These are phyloP conservation scores for Fraxinus velutina DNA, from an alignment of 305 asterid species.

Conservation along the genomic window DNA sequence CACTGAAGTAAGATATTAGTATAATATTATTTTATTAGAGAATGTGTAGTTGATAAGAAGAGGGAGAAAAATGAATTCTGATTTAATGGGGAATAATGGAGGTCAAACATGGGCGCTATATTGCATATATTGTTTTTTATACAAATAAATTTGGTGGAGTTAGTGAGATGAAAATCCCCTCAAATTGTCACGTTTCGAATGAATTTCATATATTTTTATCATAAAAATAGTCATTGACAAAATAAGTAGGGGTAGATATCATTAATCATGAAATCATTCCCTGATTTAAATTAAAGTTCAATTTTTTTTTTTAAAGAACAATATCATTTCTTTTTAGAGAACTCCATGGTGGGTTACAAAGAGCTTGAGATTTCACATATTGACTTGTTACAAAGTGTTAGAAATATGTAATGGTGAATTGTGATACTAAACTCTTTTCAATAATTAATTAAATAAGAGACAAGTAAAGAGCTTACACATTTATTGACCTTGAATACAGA, in stretches of 20 bases:
- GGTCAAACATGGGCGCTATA: too few species aligned
- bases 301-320: too few species aligned
- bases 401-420: not conserved
- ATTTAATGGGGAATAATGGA: too few species aligned
- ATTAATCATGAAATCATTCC: not conserved
- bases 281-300: not conserved
- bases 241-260: not conserved
- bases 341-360: not conserved
- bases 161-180: not conserved
- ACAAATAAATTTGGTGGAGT: not conserved
- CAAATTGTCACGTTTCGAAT: not conserved
- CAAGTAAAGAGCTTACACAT: not conserved
- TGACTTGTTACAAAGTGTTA: not conserved
- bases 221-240: not conserved
- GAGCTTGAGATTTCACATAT: not conserved
- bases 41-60: too few species aligned
- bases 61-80: too few species aligned
- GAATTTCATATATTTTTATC: not conserved
- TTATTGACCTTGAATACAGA: not conserved
- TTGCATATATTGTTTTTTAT: not conserved
- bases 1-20: not conserved
- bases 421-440: too few species aligned
- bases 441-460: not conserved
- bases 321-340: not conserved
- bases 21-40: too few species aligned